These are phyloP conservation scores for Sodiomyces alkalinus DNA, from an alignment of 2,329 filamentous ascomycete genomes.

Conservation along the genomic window DNA sequence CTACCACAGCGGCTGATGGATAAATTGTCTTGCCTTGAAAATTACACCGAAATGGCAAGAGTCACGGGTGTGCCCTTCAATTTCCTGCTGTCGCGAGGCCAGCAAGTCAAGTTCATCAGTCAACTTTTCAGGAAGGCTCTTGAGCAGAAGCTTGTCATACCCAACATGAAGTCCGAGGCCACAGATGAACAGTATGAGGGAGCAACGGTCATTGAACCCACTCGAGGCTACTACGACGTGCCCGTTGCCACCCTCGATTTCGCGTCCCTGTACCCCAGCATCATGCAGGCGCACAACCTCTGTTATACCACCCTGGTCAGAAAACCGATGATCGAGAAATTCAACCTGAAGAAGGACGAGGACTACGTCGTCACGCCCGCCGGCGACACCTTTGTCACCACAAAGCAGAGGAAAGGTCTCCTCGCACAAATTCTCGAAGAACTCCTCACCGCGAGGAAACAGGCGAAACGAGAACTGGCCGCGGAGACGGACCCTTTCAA, in stretches of 20 bases:
- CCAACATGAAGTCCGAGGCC: constrained; percentile 58
- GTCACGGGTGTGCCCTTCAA: constrained; percentile 98
- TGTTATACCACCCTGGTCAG: constrained; percentile 92
- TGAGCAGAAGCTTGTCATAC: constrained; percentile 87
- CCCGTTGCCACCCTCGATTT: constrained; percentile 97
- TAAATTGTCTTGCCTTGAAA: constrained; percentile 95
- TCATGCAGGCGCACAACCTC: constrained; percentile 96
- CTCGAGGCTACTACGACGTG: constrained; percentile 83
- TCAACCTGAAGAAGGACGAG: constrained; percentile 68
- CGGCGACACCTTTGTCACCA: constrained; percentile 81
- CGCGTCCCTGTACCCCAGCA: constrained; percentile 93
- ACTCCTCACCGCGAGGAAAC: constrained; percentile 78
- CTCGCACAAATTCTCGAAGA: constrained; percentile 94
- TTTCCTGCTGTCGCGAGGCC: constrained; percentile 76
- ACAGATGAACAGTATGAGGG: constrained; percentile 90
- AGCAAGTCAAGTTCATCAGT: constrained; percentile 96
- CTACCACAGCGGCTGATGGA: constrained; percentile 89
- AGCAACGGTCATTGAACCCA: constrained; percentile 93
- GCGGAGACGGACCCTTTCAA: constrained; percentile 91
- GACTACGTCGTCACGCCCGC: constrained; percentile 97
- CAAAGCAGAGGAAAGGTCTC: constrained; percentile 78
- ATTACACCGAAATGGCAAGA: constrained; percentile 99
- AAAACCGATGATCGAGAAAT: constrained; percentile 59
- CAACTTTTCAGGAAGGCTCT: constrained; percentile 91
- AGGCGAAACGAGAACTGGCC: constrained; percentile 80